Evolutionary conservation across 2,329 filamentous ascomycete species (phyloP).

Genomic region (Chaetomium globosum): DNA sequence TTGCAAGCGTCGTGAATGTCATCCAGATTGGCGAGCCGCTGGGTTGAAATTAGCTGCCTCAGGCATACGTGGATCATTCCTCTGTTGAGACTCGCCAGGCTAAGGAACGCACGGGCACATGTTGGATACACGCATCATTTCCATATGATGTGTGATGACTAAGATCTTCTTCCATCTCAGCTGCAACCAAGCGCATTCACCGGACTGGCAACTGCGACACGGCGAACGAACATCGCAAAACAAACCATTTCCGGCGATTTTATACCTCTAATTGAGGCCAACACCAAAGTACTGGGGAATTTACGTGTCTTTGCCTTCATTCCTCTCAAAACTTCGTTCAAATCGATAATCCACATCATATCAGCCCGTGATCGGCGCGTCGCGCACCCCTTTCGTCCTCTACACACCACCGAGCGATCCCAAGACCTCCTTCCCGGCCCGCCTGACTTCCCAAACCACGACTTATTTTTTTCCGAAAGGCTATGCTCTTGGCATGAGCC

Average conservation of each 20-base stretch:
- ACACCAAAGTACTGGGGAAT: conserved; percentile 13
- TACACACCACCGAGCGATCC: conserved; percentile 14
- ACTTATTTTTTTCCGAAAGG: background rate
- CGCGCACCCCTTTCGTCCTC: background rate
- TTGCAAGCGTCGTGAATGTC: conserved; percentile 10
- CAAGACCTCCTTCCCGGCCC: background rate
- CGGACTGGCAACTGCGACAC: conserved; percentile 19
- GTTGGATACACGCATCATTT: background rate
- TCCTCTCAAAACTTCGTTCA: background rate
- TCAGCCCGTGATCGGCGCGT: conserved; percentile 28
- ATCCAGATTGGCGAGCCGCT: conserved; percentile 23
- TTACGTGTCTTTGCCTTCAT: conserved; percentile 32
- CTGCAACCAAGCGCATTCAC: conserved; percentile 1
- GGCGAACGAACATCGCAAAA: conserved; percentile 11
- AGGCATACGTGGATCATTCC: conserved; percentile 6
- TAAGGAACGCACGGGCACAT: background rate
- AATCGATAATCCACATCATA: conserved; percentile 3
- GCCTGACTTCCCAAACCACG: background rate
- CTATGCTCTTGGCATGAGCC: conserved; percentile 32
- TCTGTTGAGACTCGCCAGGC: background rate
- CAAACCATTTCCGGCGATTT: conserved; percentile 11
- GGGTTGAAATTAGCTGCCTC: conserved; percentile 9
- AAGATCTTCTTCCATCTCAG: background rate
- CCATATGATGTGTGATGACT: conserved; percentile 13
- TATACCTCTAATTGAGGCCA: conserved; percentile 15